A percentile compares a stretch with the other conserved stretches of the same genome.
phyloP scores from a whole-genome alignment of 1,284 basidiomycete genomes.

The Gymnopus androsaceus region DNA sequence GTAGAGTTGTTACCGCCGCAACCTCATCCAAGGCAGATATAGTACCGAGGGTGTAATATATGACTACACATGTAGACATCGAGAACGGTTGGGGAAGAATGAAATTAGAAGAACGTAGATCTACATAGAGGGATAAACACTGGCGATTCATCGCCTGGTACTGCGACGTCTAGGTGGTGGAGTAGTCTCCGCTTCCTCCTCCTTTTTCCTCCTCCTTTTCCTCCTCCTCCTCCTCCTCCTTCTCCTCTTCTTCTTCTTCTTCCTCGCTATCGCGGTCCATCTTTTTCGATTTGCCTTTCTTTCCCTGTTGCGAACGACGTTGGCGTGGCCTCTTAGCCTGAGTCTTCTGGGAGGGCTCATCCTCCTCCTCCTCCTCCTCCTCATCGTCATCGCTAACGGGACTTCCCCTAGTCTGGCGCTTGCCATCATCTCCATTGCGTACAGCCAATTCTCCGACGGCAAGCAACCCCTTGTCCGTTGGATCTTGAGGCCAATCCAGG shows the following conservation, averaged over 20 bases:
- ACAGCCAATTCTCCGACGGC: slow-evolving; percentile 68
- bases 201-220: slow-evolving; percentile 23
- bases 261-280: slow-evolving; percentile 26
- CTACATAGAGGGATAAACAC: background rate
- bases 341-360: slow-evolving; percentile 32
- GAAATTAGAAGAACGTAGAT: slow-evolving; percentile 1
- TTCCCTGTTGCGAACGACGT: slow-evolving; percentile 29
- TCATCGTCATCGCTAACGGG: slow-evolving; percentile 44
- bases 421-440: slow-evolving; percentile 58
- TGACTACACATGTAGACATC: background rate
- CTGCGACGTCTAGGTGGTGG: slow-evolving; percentile 33
- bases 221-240: slow-evolving; percentile 27
- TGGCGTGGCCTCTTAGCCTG: slow-evolving; percentile 28
- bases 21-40: background rate
- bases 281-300: slow-evolving; percentile 29
- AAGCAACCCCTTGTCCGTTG: slow-evolving; percentile 42
- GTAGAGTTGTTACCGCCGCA: slow-evolving; percentile 38
- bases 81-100: background rate
- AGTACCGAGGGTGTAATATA: slow-evolving; percentile 1
- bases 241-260: slow-evolving; percentile 25
- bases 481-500: slow-evolving; percentile 56
- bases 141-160: slow-evolving; percentile 23
- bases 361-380: slow-evolving; percentile 41
- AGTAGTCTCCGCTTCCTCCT: slow-evolving; percentile 25
- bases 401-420: slow-evolving; percentile 44